Conservation (phyloP, 345 rosid species). For the Corchorus olitorius region DNA sequence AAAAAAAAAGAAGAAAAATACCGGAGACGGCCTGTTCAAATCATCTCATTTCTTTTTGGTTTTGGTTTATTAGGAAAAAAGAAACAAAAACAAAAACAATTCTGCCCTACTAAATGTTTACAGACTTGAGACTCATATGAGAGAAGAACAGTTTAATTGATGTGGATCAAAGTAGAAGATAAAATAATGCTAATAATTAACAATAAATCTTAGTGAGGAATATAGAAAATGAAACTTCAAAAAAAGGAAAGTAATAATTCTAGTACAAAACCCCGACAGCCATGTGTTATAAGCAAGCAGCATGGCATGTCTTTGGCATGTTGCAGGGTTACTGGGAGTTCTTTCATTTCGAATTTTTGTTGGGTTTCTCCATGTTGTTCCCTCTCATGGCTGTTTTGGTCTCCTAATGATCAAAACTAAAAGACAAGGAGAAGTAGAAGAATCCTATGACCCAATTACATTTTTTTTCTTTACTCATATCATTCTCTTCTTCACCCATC, state of each 20-base stretch:
- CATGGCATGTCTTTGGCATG: constrained; percentile 11
- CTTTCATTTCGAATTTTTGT: background rate
- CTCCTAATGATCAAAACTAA: background rate
- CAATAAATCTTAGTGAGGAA: background rate
- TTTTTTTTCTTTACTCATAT: background rate
- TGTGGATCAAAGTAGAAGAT: too few species aligned
- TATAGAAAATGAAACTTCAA: background rate
- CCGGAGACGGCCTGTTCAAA: too few species aligned
- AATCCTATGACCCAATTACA: background rate
- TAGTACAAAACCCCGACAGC: background rate
- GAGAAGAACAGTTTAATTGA: too few species aligned
- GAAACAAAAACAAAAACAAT: too few species aligned
- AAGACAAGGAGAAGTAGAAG: background rate
- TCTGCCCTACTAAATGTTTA: too few species aligned
- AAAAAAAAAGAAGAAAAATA: too few species aligned
- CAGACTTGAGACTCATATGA: too few species aligned
- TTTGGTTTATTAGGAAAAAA: too few species aligned
- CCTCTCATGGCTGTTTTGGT: background rate
- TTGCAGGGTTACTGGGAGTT: background rate
- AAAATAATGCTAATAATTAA: too few species aligned
- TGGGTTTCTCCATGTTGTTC: background rate
- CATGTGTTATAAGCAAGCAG: background rate
- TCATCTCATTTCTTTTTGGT: too few species aligned
- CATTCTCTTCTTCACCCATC: background rate
- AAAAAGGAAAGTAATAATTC: background rate